Conservation (phyloP, 1,139 yeast species). For the Yamadazyma sp. region DNA sequence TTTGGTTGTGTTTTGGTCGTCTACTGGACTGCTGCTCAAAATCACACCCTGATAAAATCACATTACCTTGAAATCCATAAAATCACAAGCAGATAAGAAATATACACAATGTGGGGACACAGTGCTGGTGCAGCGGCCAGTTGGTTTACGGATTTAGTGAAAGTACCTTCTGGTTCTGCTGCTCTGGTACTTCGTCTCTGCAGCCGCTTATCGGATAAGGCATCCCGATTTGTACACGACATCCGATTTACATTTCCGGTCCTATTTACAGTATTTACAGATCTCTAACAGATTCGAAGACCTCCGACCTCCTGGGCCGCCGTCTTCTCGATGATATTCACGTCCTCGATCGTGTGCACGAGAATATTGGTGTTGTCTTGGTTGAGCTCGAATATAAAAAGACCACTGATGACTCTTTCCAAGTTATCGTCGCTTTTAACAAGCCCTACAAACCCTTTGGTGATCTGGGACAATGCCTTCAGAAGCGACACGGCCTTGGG, state of each 20-base stretch:
- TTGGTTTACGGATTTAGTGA: no score
- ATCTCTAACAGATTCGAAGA: slow-evolving; percentile 28
- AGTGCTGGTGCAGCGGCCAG: no score
- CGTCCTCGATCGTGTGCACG: slow-evolving; percentile 77
- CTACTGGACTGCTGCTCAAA: not conserved
- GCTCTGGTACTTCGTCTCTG: no score
- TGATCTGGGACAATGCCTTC: slow-evolving; percentile 20
- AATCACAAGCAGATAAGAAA: not conserved
- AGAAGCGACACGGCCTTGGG: slow-evolving; percentile 1
- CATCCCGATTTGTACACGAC: not conserved
- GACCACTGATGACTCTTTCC: slow-evolving; percentile 61
- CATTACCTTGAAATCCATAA: not conserved
- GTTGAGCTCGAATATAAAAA: slow-evolving; percentile 74
- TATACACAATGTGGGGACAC: no score
- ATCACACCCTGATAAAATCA: no score
- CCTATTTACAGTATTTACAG: no score
- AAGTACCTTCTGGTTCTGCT: no score
- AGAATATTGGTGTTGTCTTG: slow-evolving; percentile 54
- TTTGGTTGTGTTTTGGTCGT: not conserved
- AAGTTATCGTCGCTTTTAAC: slow-evolving; percentile 29
- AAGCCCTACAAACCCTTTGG: slow-evolving; percentile 33
- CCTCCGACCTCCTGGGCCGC: slow-evolving; percentile 31
- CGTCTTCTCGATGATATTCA: slow-evolving; percentile 58
- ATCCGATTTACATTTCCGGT: not conserved
- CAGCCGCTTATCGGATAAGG: not conserved